These are phyloP conservation scores for Tolypocladium ophioglossoides DNA, from an alignment of 2,329 filamentous ascomycete genomes.

Conservation along the genomic window DNA sequence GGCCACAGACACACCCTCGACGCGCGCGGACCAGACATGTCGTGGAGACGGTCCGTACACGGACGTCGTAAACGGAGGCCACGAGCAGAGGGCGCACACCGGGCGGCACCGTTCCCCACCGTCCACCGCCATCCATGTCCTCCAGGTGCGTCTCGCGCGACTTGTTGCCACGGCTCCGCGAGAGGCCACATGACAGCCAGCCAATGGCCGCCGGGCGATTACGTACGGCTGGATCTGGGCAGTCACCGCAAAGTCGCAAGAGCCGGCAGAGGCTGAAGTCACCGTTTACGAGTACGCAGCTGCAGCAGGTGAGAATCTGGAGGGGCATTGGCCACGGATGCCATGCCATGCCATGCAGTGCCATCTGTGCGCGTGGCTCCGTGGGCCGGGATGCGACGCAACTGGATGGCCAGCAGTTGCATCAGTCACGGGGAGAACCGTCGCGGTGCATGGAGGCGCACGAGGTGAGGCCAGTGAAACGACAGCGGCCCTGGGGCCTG, in stretches of 20 bases:
- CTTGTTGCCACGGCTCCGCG: neutral
- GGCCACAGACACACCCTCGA: neutral
- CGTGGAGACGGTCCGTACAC: neutral
- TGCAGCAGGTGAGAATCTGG: too few relatives aligned
- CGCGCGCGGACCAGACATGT: neutral
- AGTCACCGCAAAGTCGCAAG: too few relatives aligned
- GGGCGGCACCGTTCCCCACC: neutral
- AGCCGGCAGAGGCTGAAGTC: neutral
- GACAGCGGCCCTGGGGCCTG: neutral
- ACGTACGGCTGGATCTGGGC: too few relatives aligned
- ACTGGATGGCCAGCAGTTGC: neutral
- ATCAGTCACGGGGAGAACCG: neutral
- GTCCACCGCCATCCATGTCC: neutral
- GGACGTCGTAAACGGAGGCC: too few relatives aligned
- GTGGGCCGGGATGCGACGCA: neutral
- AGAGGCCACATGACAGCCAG: constrained; percentile 1
- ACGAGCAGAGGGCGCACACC: too few relatives aligned
- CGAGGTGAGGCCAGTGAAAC: neutral
- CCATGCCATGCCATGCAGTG: neutral
- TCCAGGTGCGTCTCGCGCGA: neutral
- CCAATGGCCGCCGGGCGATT: constrained; percentile 6
- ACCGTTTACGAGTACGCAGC: neutral
- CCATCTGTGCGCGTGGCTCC: neutral
- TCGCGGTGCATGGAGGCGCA: too few relatives aligned
- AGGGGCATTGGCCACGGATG: neutral